These are phyloP conservation scores for Cyberlindnera lachancei DNA, from an alignment of 805 yeast species.

Conservation along the genomic window DNA sequence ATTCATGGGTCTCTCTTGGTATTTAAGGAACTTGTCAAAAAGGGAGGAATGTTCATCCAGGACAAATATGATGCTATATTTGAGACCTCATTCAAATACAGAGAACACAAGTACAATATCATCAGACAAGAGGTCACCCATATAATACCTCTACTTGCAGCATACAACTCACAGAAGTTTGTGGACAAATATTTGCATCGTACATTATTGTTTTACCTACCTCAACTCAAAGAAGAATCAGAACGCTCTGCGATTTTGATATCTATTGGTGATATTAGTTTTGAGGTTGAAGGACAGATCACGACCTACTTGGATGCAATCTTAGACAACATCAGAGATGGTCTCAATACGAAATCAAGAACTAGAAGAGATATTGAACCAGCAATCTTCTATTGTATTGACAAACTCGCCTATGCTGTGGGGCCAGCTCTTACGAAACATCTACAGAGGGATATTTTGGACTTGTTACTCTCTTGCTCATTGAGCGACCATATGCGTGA, in stretches of 20 bases:
- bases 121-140: constrained; percentile 81
- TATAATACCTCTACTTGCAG: constrained; percentile 76
- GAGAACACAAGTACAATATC: constrained; percentile 67
- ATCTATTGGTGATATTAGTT: constrained; percentile 80
- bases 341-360: constrained; percentile 45
- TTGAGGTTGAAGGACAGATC: constrained; percentile 70
- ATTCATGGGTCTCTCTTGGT: constrained; percentile 86
- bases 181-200: constrained; percentile 76
- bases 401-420: constrained; percentile 78
- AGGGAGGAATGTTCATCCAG: constrained; percentile 66
- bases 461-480: constrained; percentile 73
- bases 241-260: constrained; percentile 72
- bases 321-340: constrained; percentile 76
- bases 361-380: constrained; percentile 70
- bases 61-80: constrained; percentile 71
- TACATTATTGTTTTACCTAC: constrained; percentile 66
- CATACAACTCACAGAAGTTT: constrained; percentile 67
- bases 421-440: constrained; percentile 92
- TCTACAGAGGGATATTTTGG: constrained; percentile 72
- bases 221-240: constrained; percentile 66
- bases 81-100: constrained; percentile 64
- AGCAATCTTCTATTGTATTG: constrained; percentile 82
- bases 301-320: constrained; percentile 84
- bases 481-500: constrained; percentile 77
- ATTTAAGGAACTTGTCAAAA: constrained; percentile 66